These are phyloP conservation scores for Amaranthus hypochondriacus DNA, from an alignment of 148 eudicot genomes.

Conservation along the genomic window DNA sequence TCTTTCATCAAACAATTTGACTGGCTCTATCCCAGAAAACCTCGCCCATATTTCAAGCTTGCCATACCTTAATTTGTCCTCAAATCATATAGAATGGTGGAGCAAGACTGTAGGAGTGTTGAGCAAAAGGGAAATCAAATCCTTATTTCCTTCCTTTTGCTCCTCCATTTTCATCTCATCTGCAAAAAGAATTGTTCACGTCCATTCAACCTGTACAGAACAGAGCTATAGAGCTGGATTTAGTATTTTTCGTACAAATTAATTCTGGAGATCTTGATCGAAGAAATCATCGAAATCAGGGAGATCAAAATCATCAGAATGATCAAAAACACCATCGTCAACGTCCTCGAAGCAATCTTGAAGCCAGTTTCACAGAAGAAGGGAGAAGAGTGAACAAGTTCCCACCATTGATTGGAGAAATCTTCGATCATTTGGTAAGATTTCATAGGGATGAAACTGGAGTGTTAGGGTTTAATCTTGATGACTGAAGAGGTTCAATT, in stretches of 20 bases:
- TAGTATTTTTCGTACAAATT: no score
- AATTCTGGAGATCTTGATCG: slow-evolving; percentile 16
- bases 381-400: slow-evolving; percentile 68
- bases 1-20: slow-evolving; percentile 60
- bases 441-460: slow-evolving; percentile 69
- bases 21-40: slow-evolving; percentile 51
- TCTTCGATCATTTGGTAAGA: slow-evolving; percentile 69
- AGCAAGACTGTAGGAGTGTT: no score
- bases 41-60: slow-evolving; percentile 40
- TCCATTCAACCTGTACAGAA: not conserved
- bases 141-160: slow-evolving; percentile 30
- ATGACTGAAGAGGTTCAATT: slow-evolving; percentile 6
- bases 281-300: slow-evolving; percentile 39
- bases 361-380: slow-evolving; percentile 92
- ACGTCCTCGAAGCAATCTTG: slow-evolving; percentile 57
- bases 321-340: slow-evolving; percentile 16
- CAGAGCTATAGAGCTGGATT: no score
- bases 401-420: slow-evolving; percentile 86
- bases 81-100: slow-evolving; percentile 51
- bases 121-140: slow-evolving; percentile 31
- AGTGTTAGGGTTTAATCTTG: slow-evolving; percentile 64
- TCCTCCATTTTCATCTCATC: slow-evolving; percentile 34
- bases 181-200: slow-evolving; percentile 8
- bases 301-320: slow-evolving; percentile 26
- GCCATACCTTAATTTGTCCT: slow-evolving; percentile 51